Conservation (phyloP, 768 basidiomycete species). For the Pulveroboletus sp. region DNA sequence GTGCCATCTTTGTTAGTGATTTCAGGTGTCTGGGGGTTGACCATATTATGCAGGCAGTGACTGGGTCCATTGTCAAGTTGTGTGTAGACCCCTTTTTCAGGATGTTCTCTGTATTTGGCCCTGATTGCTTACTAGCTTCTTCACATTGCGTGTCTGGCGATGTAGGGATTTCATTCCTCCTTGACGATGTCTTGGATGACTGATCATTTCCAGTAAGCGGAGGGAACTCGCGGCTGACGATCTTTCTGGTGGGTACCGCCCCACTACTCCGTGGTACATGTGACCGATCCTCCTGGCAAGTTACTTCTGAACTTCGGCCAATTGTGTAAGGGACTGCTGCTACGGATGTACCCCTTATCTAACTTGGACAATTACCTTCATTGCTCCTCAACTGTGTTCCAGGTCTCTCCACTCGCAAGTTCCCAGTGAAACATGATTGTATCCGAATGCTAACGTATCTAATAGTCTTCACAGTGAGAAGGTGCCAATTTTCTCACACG, state of each 20-base stretch:
- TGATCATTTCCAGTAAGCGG: constrained; percentile 45
- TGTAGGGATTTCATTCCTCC: constrained; percentile 35
- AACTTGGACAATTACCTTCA: constrained; percentile 1
- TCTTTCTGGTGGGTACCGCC: constrained; percentile 38
- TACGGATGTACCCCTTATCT: background rate
- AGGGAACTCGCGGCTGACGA: constrained; percentile 43
- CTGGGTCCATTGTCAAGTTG: constrained; percentile 54
- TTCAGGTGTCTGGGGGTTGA: constrained; percentile 2
- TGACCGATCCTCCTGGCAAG: constrained; percentile 27
- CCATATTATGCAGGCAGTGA: constrained; percentile 37
- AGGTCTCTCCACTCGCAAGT: constrained; percentile 40
- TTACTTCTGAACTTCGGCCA: constrained; percentile 45
- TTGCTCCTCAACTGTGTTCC: background rate
- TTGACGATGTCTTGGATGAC: background rate
- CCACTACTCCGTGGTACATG: background rate
- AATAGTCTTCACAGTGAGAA: constrained; percentile 41
- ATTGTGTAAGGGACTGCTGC: constrained; percentile 35
- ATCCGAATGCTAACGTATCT: constrained; percentile 2
- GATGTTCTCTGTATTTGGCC: background rate
- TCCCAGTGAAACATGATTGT: background rate
- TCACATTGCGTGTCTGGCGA: constrained; percentile 58
- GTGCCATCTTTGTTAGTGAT: background rate
- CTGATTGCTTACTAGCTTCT: constrained; percentile 35
- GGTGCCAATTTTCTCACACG: constrained; percentile 28
- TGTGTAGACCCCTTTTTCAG: constrained; percentile 24